Evolutionary conservation across 495 filamentous ascomycete species (phyloP).

Genomic region (Baudoinia panamericana): DNA sequence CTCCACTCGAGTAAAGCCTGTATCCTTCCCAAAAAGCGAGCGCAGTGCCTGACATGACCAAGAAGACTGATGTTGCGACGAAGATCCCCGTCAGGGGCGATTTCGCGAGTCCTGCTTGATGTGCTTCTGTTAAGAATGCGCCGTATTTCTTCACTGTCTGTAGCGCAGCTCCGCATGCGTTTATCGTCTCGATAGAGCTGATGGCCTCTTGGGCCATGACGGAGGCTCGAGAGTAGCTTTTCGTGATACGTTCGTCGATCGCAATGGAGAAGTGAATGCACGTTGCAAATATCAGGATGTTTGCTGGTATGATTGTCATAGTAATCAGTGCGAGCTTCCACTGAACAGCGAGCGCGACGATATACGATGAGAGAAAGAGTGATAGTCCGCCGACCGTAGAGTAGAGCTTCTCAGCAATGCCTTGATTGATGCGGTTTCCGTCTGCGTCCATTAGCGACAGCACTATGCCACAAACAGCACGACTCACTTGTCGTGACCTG

Average conservation of each 20-base stretch:
- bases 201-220: slow-evolving; percentile 15
- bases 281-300: slow-evolving; percentile 1
- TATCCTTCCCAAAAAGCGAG: slow-evolving; percentile 20
- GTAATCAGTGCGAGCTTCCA: slow-evolving; percentile 23
- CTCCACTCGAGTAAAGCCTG: slow-evolving; percentile 14
- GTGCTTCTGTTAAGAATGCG: slow-evolving; percentile 9
- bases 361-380: slow-evolving; percentile 19
- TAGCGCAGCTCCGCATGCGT: slow-evolving; percentile 13
- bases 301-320: slow-evolving; percentile 16
- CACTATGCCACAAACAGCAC: not conserved
- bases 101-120: slow-evolving; percentile 13
- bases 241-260: slow-evolving; percentile 3
- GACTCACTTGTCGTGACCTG: slow-evolving; percentile 17
- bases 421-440: slow-evolving; percentile 16
- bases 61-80: slow-evolving; percentile 14
- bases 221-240: slow-evolving; percentile 14
- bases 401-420: slow-evolving; percentile 20
- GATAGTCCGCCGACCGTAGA: slow-evolving; percentile 8
- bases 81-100: slow-evolving; percentile 10
- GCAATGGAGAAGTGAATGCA: slow-evolving; percentile 1
- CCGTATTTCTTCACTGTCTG: slow-evolving; percentile 14
- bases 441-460: slow-evolving; percentile 7
- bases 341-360: slow-evolving; percentile 18
- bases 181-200: slow-evolving; percentile 17
- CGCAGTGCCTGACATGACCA: slow-evolving; percentile 13